Evolutionary conservation across 2,329 filamentous ascomycete species (phyloP).

Genomic region (Thelonectria discophora): DNA sequence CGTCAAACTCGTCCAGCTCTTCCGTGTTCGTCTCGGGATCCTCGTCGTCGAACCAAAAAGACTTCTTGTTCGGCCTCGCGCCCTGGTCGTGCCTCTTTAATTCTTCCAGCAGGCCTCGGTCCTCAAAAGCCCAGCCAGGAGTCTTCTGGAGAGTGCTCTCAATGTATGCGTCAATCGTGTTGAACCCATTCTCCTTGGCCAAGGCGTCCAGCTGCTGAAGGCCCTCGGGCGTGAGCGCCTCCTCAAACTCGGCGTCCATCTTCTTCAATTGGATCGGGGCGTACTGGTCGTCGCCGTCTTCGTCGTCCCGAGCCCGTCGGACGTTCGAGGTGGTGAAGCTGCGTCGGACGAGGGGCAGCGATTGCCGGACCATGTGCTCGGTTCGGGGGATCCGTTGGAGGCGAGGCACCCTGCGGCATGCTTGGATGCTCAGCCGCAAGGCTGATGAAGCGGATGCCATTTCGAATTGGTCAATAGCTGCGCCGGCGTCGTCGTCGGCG

Average conservation of each 20-base stretch:
- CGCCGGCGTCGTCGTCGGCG: conserved; percentile 33
- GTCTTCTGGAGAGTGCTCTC: conserved; percentile 40
- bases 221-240: conserved; percentile 45
- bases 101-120: conserved; percentile 45
- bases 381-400: conserved; percentile 36
- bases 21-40: conserved; percentile 59
- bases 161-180: conserved; percentile 47
- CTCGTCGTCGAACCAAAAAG: conserved; percentile 61
- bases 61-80: conserved; percentile 47
- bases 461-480: conserved; percentile 40
- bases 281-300: conserved; percentile 37
- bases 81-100: conserved; percentile 45
- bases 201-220: conserved; percentile 48
- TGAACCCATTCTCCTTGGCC: conserved; percentile 48
- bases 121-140: conserved; percentile 45
- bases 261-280: conserved; percentile 43
- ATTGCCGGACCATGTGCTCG: conserved; percentile 39
- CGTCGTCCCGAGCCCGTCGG: conserved; percentile 40
- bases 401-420: conserved; percentile 45
- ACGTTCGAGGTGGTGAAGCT: conserved; percentile 46
- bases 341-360: conserved; percentile 33
- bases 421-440: conserved; percentile 48
- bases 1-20: conserved; percentile 71
- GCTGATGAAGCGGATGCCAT: conserved; percentile 53
- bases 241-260: conserved; percentile 44